phyloP scores from a whole-genome alignment of 257 asterid genomes.

The Nicotiana paniculata region DNA sequence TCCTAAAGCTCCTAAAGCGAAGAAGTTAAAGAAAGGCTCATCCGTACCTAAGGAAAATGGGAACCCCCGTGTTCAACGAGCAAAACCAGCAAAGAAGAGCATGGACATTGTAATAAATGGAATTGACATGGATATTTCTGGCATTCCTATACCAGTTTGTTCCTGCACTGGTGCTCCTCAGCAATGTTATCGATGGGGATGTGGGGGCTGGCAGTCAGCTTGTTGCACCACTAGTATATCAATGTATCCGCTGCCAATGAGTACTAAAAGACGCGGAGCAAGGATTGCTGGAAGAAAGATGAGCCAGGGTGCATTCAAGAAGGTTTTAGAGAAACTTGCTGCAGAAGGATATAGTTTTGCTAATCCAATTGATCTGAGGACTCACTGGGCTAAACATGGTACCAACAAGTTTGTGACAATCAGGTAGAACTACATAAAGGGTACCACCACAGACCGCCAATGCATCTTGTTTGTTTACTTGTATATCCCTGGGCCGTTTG shows the following conservation, averaged over 20 bases:
- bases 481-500: slow-evolving; percentile 52
- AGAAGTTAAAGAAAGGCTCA: slow-evolving; percentile 55
- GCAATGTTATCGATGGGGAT: slow-evolving; percentile 97
- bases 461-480: slow-evolving; percentile 44
- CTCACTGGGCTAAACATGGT: slow-evolving; percentile 98
- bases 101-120: slow-evolving; percentile 80
- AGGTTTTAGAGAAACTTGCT: slow-evolving; percentile 87
- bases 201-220: slow-evolving; percentile 99
- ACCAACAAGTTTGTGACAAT: slow-evolving; percentile 94
- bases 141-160: slow-evolving; percentile 88
- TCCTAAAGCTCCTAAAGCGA: slow-evolving; percentile 60
- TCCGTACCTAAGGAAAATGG: slow-evolving; percentile 55
- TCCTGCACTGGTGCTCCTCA: slow-evolving; percentile 92
- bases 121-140: slow-evolving; percentile 76
- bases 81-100: slow-evolving; percentile 65
- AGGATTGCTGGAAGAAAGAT: slow-evolving; percentile 96
- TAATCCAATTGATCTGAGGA: slow-evolving; percentile 80
- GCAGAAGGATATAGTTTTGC: slow-evolving; percentile 64
- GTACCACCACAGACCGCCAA: slow-evolving; percentile 11
- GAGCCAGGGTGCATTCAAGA: slow-evolving; percentile 97
- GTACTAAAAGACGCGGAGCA: slow-evolving; percentile 88
- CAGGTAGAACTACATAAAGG: slow-evolving; percentile 44
- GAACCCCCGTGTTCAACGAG: slow-evolving; percentile 42
- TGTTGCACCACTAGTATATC: slow-evolving; percentile 93
- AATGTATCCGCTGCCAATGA: slow-evolving; percentile 94